Conservation (phyloP, 345 rosid species). For the Syzygium aqueum region DNA sequence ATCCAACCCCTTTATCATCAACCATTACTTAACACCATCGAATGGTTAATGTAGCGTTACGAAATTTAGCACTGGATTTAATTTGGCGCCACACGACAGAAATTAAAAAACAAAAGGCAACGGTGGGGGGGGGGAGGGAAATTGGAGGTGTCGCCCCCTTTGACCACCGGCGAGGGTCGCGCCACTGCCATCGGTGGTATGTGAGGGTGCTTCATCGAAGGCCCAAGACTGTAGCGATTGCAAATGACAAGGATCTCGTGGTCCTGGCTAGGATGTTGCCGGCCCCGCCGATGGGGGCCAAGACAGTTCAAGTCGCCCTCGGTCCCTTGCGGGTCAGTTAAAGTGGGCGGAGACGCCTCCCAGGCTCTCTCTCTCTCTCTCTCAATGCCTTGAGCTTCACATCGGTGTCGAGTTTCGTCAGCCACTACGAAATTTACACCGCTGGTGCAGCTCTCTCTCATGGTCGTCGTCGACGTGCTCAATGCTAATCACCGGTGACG, state of each 20-base stretch:
- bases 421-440: not conserved
- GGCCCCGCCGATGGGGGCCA: no score
- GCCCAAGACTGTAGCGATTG: no score
- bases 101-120: not conserved
- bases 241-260: no score
- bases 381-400: not conserved
- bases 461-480: no score
- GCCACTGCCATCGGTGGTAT: accelerated
- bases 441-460: no score
- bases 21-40: not conserved
- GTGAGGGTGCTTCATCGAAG: accelerated
- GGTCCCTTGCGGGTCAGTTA: no score
- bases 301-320: no score
- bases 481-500: not conserved
- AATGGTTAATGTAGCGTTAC: not conserved
- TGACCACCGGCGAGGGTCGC: accelerated
- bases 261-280: no score
- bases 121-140: not conserved
- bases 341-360: no score
- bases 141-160: not conserved
- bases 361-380: not conserved
- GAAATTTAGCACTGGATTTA: not conserved
- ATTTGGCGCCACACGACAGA: not conserved
- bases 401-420: no score
- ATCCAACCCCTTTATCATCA: not conserved